Evolutionary conservation across 257 asterid species (phyloP), one percentile per base, ranked within the genome.

Genomic region (Solanum sparsipilum): DNA sequence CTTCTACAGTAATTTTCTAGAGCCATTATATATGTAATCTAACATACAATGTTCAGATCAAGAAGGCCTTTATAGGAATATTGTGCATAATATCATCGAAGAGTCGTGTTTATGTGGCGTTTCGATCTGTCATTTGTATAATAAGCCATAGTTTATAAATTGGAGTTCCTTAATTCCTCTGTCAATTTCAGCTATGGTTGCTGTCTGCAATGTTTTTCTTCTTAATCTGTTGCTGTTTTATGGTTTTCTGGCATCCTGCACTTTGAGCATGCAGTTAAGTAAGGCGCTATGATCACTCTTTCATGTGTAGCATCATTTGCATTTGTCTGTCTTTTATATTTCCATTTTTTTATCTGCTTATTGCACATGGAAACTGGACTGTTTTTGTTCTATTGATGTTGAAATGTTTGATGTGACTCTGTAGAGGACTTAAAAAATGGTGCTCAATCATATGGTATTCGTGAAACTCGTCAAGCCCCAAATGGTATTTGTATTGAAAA

Each of bases 401-500:
- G 95, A 12, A 91, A 92, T 25, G 84, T 92, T 3, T 95, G 98
- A 93, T 96, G 98, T 94, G 88, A 89, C 83, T 58, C 89, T 38
- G 39, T 91, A 70, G 92, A 93, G 29, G 84, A 78, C 63, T 27
- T 46, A 46, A 79, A 9, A 27, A 4, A 44, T 79, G 38, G 9
- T 25, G 65, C 38, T 16, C 67, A 79, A 44, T 44, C 91, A 18
- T 79, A 92, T 65, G 93, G 92, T 71, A 87, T 72, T 23, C 91
- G 91, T 3, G 91, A 25, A 39, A 39, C 88, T 85, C 91, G 90
- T 29, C 87, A 39, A 83, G 95, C 96, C 41, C 95, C 93, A 18
- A 90, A 88, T 71, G 99, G 98, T 3, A 87, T 94, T 90, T 96
- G 98, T 93, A 89, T 96, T 3, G 98, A 96, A 92, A 94, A 93